Base-by-base conservation (phyloP, 2,329 filamentous ascomycete species). In the Fusarium hainanense region DNA sequence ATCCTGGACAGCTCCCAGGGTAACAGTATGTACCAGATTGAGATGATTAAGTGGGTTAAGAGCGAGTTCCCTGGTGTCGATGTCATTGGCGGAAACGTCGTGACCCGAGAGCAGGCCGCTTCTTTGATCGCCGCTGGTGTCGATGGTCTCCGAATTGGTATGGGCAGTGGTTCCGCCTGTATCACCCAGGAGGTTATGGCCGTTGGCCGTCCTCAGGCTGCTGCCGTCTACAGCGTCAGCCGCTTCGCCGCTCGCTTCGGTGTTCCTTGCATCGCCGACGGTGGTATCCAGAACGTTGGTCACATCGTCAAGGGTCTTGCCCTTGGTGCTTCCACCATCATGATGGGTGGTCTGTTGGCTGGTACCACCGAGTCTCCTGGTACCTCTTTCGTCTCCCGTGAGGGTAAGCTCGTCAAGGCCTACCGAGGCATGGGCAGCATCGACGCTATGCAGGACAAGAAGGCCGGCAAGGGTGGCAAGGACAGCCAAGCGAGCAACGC, bases 121-220 rank as follows among this genome's bases (percentile, higher is more conserved):
- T 85, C 88, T 68, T 85, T 99, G 73, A 98, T 99, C 77, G 93
- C 92, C 66, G 96, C 95, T 72, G 96, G 96, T 79, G 95, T 93
- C 63, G 96, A 99, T 79, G 97, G 96, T 80, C 89, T 99, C 74
- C 93, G 96, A 79, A 99, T 99, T 78, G 96, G 96, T 79, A 99
- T 99, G 96, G 96, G 96, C 74, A 97, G 93, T 79, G 96, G 96
- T 78, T 97, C 93, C 78, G 96, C 96, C 78, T 99, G 96, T 83
- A 99, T 99, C 76, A 99, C 96, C 59, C 96, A 99, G 83, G 96
- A 99, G 84, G 97, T 99, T 79, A 99, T 99, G 96, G 96, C 96
- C 74, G 95, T 99, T 51, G 96, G 97, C 64, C 92, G 96, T 76
- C 96, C 96, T 61, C 96, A 99, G 84, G 96, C 97, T 43, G 93